phyloP scores from a whole-genome alignment of 345 rosid genomes.

The Syzygium aqueum region DNA sequence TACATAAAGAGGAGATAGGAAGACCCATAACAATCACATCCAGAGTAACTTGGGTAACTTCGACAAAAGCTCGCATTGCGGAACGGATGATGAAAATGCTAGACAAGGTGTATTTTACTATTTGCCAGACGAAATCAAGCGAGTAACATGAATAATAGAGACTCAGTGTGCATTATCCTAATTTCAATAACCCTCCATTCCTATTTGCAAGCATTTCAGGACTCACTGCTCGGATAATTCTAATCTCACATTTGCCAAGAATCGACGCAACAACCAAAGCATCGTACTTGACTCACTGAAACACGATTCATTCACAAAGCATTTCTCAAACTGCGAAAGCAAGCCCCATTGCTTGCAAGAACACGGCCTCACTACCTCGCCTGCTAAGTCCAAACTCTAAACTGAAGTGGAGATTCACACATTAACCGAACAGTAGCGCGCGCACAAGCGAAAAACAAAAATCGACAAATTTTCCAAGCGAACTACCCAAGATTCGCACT shows the following conservation, averaged over 20 bases:
- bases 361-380: neutral
- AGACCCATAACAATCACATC: neutral
- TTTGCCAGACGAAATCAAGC: neutral
- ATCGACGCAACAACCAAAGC: neutral
- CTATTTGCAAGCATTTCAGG: neutral
- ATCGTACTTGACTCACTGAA: neutral
- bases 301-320: neutral
- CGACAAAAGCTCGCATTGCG: neutral
- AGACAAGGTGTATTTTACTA: neutral
- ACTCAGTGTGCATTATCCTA: neutral
- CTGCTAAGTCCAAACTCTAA: neutral
- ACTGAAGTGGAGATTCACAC: neutral
- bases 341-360: neutral
- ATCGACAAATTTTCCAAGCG: too few relatives aligned
- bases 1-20: neutral
- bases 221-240: neutral
- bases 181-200: neutral
- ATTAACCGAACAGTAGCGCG: neutral
- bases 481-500: neutral
- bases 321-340: neutral
- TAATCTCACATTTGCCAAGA: neutral
- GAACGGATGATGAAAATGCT: too few relatives aligned
- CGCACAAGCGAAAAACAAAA: too few relatives aligned
- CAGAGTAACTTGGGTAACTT: neutral
- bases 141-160: neutral